A percentile compares a stretch with the other conserved stretches of the same genome.
Evolutionary conservation across 352 stramenopile species (phyloP).

Genomic region (Pythium sp.): DNA sequence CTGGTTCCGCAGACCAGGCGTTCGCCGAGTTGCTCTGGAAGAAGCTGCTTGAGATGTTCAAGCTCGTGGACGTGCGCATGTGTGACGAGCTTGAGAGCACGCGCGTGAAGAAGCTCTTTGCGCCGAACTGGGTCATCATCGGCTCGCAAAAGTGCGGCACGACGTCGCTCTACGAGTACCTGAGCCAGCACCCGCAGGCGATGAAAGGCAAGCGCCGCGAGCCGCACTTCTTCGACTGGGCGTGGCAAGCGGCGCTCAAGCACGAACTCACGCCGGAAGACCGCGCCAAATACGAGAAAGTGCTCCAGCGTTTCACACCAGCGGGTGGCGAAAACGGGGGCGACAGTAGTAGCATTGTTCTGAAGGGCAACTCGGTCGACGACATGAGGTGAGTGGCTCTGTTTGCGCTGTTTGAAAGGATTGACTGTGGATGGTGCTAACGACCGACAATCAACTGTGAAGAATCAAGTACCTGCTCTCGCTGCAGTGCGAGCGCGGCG

Average conservation of each 20-base stretch:
- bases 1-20: background rate
- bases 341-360: background rate
- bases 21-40: constrained; percentile 27
- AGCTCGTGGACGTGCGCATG: constrained; percentile 34
- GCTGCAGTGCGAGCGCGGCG: constrained; percentile 33
- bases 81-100: constrained; percentile 29
- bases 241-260: constrained; percentile 36
- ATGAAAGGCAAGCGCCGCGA: constrained; percentile 62
- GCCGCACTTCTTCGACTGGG: constrained; percentile 68
- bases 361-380: constrained; percentile 31
- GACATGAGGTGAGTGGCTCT: constrained; percentile 37
- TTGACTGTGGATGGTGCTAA: constrained; percentile 1
- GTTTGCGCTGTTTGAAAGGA: background rate
- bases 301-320: constrained; percentile 25
- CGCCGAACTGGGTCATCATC: constrained; percentile 58
- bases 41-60: constrained; percentile 42
- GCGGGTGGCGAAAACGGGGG: background rate
- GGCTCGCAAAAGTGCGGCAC: constrained; percentile 64
- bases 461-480: constrained; percentile 59
- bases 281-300: constrained; percentile 22
- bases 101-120: constrained; percentile 21
- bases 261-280: constrained; percentile 26
- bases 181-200: constrained; percentile 87
- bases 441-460: constrained; percentile 4
- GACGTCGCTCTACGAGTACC: constrained; percentile 58